Base-by-base conservation (phyloP, 805 yeast genomes). In the Myxozyma sirexii region DNA sequence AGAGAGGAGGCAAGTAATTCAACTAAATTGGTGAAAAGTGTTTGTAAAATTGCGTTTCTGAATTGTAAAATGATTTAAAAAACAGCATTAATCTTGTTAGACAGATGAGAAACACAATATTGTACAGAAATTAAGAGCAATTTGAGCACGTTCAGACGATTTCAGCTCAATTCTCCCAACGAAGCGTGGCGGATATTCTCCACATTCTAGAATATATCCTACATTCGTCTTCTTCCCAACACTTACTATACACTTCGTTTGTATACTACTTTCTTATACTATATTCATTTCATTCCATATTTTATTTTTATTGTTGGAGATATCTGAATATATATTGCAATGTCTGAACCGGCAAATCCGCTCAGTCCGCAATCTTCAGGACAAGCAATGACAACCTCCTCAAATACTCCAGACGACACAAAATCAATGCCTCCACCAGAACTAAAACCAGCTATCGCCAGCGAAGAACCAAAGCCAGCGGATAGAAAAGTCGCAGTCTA, bases 401-500 rank as follows among this genome's bases (percentile, higher is more conserved):
- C 57, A 26, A 54, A 19, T n/a, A 43, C 23, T 12, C 57, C 45
- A 37, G 44, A 33, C 6, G 44, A 37, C 6, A 12, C 10, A 7
- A 5, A 24, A 7, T 49, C 44, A 38, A 17, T 17, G 26, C 21
- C 37, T 24, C 24, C 54, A 19, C 23, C 54, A 21, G 15, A 23
- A 23, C 27, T 13, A 48, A 19, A 7, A 45, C 19, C 26, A n/a
- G 31, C 23, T 19, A 45, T 2, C 13, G n/a, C 6, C 2, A 27
- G 12, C 3, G 24, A 37, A 21, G 41, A 54, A 23, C 26, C 33
- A 41, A 29, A 47, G 19, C 17, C 51, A 3, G 41, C n/a, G 26
- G 51, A 44, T n/a, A 45, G 61, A n/a, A 41, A 47, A 7, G 46
- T 47, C 17, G 54, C 57, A 12, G 61, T 57, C 13, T 57, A 52